A percentile compares a stretch with the other conserved stretches of the same genome.
These are phyloP conservation scores for Aspergillus candidus DNA, from an alignment of 2,329 filamentous ascomycete species.

Conservation along the genomic window DNA sequence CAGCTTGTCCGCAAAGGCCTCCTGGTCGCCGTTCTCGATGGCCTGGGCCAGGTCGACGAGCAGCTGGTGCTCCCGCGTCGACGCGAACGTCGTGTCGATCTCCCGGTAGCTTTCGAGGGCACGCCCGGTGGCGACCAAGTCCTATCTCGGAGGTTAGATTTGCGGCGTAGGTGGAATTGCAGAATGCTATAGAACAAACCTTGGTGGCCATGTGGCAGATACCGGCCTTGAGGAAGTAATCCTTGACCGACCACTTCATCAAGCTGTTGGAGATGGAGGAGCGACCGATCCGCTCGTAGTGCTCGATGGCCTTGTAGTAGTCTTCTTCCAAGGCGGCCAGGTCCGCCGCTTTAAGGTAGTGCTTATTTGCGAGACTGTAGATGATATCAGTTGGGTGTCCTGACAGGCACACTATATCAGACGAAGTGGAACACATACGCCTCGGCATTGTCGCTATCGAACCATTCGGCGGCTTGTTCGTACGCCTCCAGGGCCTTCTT, in stretches of 20 bases:
- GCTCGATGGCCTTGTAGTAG: constrained; percentile 74
- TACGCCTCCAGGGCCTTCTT: constrained; percentile 77
- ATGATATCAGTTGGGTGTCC: not conserved
- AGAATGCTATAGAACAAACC: constrained; percentile 21
- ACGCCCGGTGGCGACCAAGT: constrained; percentile 70
- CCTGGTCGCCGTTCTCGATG: constrained; percentile 71
- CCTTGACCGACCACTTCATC: constrained; percentile 90
- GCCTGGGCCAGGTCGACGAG: constrained; percentile 69
- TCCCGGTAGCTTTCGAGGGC: constrained; percentile 79
- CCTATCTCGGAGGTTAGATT: constrained; percentile 34
- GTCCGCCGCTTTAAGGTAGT: constrained; percentile 88
- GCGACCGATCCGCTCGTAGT: constrained; percentile 77
- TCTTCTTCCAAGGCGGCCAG: constrained; percentile 74
- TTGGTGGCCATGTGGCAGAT: constrained; percentile 76
- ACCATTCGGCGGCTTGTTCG: constrained; percentile 81
- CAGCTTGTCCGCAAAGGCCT: constrained; percentile 76
- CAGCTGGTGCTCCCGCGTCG: constrained; percentile 74
- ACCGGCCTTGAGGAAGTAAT: constrained; percentile 90
- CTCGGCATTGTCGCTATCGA: constrained; percentile 76
- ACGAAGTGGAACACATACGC: constrained; percentile 49
- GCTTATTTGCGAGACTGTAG: constrained; percentile 77
- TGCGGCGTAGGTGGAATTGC: not conserved
- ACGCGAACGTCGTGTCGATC: constrained; percentile 68
- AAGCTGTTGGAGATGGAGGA: constrained; percentile 80
- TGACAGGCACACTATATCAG: not conserved